phyloP scores from a whole-genome alignment of 352 stramenopile species.

The Phytophthora megakarya region DNA sequence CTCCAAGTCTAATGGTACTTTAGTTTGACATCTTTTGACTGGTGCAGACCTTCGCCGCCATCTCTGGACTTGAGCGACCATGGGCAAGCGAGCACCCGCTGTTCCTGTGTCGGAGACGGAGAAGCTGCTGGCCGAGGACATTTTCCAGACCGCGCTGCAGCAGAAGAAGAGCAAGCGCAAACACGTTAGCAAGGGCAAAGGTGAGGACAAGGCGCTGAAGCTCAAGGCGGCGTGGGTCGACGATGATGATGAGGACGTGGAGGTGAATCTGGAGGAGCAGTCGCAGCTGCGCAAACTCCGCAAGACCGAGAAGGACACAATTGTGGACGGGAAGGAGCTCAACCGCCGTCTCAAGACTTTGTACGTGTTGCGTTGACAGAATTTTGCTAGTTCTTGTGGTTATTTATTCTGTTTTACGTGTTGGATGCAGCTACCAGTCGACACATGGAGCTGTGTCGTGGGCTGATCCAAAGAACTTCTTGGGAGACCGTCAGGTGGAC shows the following conservation, averaged over 20 bases:
- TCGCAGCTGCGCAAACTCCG: conserved; percentile 82
- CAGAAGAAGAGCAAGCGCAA: conserved; percentile 34
- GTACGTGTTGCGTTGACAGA: conserved; percentile 36
- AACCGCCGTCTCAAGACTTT: conserved; percentile 83
- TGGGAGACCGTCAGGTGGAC: conserved; percentile 36
- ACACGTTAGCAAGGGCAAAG: conserved; percentile 35
- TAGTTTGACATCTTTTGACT: no score
- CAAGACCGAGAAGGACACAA: conserved; percentile 71
- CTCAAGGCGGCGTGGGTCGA: conserved; percentile 83
- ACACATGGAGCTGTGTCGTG: conserved; percentile 61
- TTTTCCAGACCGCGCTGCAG: conserved; percentile 50
- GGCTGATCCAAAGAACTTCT: conserved; percentile 77
- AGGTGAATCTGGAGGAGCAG: conserved; percentile 74
- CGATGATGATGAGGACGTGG: conserved; percentile 80
- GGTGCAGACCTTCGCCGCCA: conserved; percentile 20
- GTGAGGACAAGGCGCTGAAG: conserved; percentile 7
- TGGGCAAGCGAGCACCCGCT: conserved; percentile 52
- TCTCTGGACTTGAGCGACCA: conserved; percentile 20
- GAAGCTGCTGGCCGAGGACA: conserved; percentile 53
- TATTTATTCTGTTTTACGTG: conserved; percentile 6
- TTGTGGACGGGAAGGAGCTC: conserved; percentile 76
- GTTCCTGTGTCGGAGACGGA: conserved; percentile 45
- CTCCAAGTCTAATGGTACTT: no score
- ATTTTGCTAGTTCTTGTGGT: background rate
- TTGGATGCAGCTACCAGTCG: conserved; percentile 57